phyloP scores from a whole-genome alignment of 1,284 basidiomycete genomes.

The Papiliotrema fonsecae region DNA sequence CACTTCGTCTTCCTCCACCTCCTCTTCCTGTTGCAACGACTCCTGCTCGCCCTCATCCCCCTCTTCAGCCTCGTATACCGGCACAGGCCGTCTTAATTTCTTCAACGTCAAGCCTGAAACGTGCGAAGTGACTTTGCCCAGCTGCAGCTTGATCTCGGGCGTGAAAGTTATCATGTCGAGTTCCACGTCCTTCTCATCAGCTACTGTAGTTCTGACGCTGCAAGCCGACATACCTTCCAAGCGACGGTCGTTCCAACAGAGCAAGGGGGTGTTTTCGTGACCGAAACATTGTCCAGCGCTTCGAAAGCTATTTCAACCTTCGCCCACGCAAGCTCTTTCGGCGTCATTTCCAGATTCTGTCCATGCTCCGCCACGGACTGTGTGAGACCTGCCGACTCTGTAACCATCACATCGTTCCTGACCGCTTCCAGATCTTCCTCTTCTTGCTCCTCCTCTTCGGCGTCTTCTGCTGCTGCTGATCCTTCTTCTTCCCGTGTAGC shows the following conservation, averaged over 20 bases:
- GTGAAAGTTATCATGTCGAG: slow-evolving; percentile 33
- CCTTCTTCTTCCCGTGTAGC: neutral
- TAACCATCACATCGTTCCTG: neutral
- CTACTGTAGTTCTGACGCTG: neutral
- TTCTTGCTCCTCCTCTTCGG: neutral
- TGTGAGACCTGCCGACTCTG: neutral
- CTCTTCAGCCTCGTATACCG: neutral
- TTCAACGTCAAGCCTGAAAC: neutral
- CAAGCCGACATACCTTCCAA: slow-evolving; percentile 28
- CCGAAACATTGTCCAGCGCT: neutral
- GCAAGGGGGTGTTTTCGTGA: neutral
- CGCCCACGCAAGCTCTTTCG: slow-evolving; percentile 3
- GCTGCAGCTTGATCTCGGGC: slow-evolving; percentile 28
- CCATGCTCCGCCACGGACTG: neutral
- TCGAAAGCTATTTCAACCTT: slow-evolving; percentile 12
- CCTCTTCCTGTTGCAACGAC: neutral
- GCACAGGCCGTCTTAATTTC: neutral
- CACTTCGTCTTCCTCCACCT: slow-evolving; percentile 1
- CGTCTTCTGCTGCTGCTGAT: neutral
- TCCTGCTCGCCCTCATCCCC: neutral
- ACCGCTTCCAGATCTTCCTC: neutral
- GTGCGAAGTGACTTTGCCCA: slow-evolving; percentile 15
- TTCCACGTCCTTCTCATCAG: slow-evolving; percentile 26
- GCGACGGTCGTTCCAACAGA: slow-evolving; percentile 17
- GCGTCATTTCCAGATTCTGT: neutral